A percentile compares a stretch with the other conserved stretches of the same genome.
Conservation (phyloP, 2,329 filamentous ascomycete genomes). For the Capronia epimyces region DNA sequence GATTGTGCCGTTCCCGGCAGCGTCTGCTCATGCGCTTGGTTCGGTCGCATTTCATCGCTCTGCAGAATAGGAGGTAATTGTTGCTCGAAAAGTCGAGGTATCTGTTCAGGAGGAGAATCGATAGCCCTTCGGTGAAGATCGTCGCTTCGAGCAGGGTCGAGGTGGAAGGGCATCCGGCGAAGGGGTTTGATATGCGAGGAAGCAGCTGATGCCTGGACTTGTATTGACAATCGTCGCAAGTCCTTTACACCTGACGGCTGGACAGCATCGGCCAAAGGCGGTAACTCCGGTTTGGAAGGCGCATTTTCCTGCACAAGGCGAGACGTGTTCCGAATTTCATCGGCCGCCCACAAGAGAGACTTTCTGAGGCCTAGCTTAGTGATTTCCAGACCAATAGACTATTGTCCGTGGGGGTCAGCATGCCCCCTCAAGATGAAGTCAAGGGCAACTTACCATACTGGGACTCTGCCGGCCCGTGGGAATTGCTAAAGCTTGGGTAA, state of each 20-base stretch:
- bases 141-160: constrained; percentile 18
- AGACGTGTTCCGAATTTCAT: constrained; percentile 18
- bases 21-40: constrained; percentile 17
- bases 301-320: constrained; percentile 18
- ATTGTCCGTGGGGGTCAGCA: constrained; percentile 14
- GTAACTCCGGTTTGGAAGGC: constrained; percentile 16
- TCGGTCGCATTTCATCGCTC: constrained; percentile 19
- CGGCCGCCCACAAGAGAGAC: constrained; percentile 22
- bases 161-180: constrained; percentile 11
- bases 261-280: constrained; percentile 20
- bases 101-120: constrained; percentile 14
- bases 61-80: constrained; percentile 22
- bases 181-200: constrained; percentile 18
- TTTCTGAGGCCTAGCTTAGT: constrained; percentile 25
- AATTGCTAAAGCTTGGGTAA: constrained; percentile 18
- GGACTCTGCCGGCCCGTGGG: constrained; percentile 10
- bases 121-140: constrained; percentile 12
- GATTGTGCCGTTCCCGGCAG: constrained; percentile 14
- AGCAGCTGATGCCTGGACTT: constrained; percentile 9
- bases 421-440: constrained; percentile 4
- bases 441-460: constrained; percentile 15
- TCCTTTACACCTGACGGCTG: constrained; percentile 14
- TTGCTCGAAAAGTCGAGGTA: constrained; percentile 28
- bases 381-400: constrained; percentile 16
- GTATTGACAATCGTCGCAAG: constrained; percentile 14